phyloP scores from a whole-genome alignment of 345 rosid species.

The Brassica nigra region DNA sequence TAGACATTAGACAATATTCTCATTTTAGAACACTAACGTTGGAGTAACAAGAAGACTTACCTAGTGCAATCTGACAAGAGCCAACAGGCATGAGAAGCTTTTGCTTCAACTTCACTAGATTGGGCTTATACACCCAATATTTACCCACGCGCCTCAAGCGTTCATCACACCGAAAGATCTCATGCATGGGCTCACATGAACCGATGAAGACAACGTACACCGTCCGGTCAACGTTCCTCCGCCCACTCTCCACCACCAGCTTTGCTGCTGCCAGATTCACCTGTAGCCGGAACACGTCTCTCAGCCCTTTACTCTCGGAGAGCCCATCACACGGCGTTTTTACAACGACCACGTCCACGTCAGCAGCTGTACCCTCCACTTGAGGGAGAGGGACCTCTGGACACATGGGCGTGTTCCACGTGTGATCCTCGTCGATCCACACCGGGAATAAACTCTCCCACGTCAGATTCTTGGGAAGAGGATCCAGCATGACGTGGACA shows the following conservation, averaged over 20 bases:
- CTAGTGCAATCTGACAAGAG: conserved; percentile 73
- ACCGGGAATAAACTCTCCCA: conserved; percentile 73
- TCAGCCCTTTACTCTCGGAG: conserved; percentile 44
- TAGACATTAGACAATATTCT: neutral
- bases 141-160: conserved; percentile 56
- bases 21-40: no score
- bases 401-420: conserved; percentile 43
- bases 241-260: conserved; percentile 54
- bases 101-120: conserved; percentile 52
- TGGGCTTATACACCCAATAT: conserved; percentile 73
- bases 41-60: conserved; percentile 21
- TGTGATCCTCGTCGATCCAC: conserved; percentile 69
- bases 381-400: conserved; percentile 77
- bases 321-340: conserved; percentile 58
- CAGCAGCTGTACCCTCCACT: conserved; percentile 30
- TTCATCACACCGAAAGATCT: conserved; percentile 79
- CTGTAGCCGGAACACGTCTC: conserved; percentile 76
- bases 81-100: conserved; percentile 77
- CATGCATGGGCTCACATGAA: conserved; percentile 78
- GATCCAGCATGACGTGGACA: conserved; percentile 49
- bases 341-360: conserved; percentile 66
- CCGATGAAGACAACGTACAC: conserved; percentile 61
- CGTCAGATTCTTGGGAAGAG: conserved; percentile 39
- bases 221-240: conserved; percentile 41
- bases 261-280: conserved; percentile 81